A percentile compares a stretch with the other conserved stretches of the same genome.
Evolutionary conservation across 352 stramenopile species (phyloP).

Genomic region (Phytophthora hibernalis): DNA sequence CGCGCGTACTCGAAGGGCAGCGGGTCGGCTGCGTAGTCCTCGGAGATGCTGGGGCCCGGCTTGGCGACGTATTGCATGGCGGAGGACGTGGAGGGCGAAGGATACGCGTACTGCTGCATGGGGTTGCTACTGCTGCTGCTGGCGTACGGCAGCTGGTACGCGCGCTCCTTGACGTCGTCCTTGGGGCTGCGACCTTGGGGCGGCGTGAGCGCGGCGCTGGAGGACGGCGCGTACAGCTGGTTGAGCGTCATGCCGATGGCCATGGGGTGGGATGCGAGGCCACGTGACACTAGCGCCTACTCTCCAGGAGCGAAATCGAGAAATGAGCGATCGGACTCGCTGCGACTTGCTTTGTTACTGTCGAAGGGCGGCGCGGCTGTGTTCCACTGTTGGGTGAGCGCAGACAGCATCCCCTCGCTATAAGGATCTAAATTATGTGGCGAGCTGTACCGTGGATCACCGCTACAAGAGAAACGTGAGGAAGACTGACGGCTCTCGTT

Average conservation of each 20-base stretch:
- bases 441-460: background rate
- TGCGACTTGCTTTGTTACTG: slow-evolving; percentile 3
- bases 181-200: slow-evolving; percentile 40
- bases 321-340: slow-evolving; percentile 7
- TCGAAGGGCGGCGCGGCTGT: slow-evolving; percentile 1
- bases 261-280: slow-evolving; percentile 39
- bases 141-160: slow-evolving; percentile 43
- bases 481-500: too few species aligned
- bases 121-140: slow-evolving; percentile 8
- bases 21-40: slow-evolving; percentile 82
- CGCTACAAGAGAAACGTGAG: background rate
- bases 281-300: slow-evolving; percentile 29
- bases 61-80: slow-evolving; percentile 37
- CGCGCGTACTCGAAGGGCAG: slow-evolving; percentile 82
- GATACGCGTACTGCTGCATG: slow-evolving; percentile 31
- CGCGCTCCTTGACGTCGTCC: slow-evolving; percentile 31
- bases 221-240: slow-evolving; percentile 66
- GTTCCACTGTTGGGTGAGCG: slow-evolving; percentile 4
- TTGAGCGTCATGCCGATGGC: slow-evolving; percentile 77
- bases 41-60: slow-evolving; percentile 35
- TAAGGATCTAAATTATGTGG: slow-evolving; percentile 7
- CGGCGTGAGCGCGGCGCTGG: slow-evolving; percentile 23
- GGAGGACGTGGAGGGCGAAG: slow-evolving; percentile 10
- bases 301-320: slow-evolving; percentile 13
- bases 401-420: slow-evolving; percentile 9